Conservation (phyloP, 441 rosid species). For the Adansonia grandidieri region DNA sequence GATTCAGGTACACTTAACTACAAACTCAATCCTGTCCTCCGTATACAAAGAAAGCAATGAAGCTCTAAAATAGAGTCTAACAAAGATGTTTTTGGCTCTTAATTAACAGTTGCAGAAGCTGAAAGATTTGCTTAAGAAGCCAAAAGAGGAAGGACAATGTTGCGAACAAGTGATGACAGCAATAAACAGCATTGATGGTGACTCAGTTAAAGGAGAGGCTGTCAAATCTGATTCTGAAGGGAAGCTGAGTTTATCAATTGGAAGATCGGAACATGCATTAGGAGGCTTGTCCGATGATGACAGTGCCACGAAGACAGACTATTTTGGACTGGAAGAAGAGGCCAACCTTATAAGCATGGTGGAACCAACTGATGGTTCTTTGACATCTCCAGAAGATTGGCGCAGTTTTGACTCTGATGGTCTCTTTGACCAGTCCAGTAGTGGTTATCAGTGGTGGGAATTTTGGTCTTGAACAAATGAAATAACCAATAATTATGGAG, state of each 20-base stretch:
- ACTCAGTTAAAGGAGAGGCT: slow-evolving; percentile 47
- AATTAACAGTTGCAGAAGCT: slow-evolving; percentile 61
- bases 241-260: slow-evolving; percentile 37
- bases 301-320: slow-evolving; percentile 54
- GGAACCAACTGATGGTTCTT: slow-evolving; percentile 66
- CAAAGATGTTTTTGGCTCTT: background rate
- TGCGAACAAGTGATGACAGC: slow-evolving; percentile 32
- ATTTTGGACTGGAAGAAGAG: slow-evolving; percentile 65
- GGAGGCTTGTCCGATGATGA: slow-evolving; percentile 49
- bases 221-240: slow-evolving; percentile 41
- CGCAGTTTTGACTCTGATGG: slow-evolving; percentile 55
- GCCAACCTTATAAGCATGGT: slow-evolving; percentile 52
- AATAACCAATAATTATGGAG: background rate
- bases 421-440: slow-evolving; percentile 59
- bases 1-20: slow-evolving; percentile 51
- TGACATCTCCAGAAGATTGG: slow-evolving; percentile 79
- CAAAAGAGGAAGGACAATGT: slow-evolving; percentile 43
- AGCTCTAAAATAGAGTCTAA: background rate
- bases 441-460: slow-evolving; percentile 77
- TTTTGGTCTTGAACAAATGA: slow-evolving; percentile 61
- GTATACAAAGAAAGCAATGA: background rate
- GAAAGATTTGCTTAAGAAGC: slow-evolving; percentile 41
- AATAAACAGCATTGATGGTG: slow-evolving; percentile 49
- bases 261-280: slow-evolving; percentile 36
- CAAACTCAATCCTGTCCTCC: background rate